phyloP scores from a whole-genome alignment of 306 rosid species.

The Purshia tridentata region DNA sequence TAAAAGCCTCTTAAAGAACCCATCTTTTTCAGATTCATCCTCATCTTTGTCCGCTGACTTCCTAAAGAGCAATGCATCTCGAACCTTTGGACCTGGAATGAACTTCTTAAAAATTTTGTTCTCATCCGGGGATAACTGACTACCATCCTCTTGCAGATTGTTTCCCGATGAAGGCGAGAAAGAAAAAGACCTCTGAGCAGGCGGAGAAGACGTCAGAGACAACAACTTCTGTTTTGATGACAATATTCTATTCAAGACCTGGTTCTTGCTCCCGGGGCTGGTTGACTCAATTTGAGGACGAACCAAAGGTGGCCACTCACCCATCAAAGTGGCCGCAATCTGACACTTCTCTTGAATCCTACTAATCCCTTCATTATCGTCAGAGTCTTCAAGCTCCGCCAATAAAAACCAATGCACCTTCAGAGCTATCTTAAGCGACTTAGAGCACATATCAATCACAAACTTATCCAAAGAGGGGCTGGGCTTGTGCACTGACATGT shows the following conservation, averaged over 20 bases:
- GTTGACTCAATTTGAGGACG: conserved; percentile 42
- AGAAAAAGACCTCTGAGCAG: conserved; percentile 55
- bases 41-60: conserved; percentile 80
- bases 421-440: conserved; percentile 87
- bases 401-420: conserved; percentile 92
- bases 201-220: conserved; percentile 69
- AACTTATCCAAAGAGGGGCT: conserved; percentile 95
- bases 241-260: conserved; percentile 63
- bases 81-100: conserved; percentile 74
- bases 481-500: conserved; percentile 92
- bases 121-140: conserved; percentile 62
- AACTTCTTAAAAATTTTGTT: conserved; percentile 77
- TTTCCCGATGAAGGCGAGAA: conserved; percentile 61
- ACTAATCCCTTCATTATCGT: conserved; percentile 91
- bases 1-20: conserved; percentile 83
- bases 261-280: conserved; percentile 66
- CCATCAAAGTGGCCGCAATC: conserved; percentile 86
- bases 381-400: conserved; percentile 91
- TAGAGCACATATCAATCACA: conserved; percentile 86
- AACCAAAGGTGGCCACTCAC: conserved; percentile 78
- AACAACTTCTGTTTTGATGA: conserved; percentile 77
- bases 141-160: conserved; percentile 57
- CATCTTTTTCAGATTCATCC: conserved; percentile 75
- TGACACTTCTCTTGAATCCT: conserved; percentile 87
- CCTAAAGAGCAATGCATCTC: conserved; percentile 83